Evolutionary conservation across 2,329 filamentous ascomycete species (phyloP).

Genomic region (Penicillium sp.): DNA sequence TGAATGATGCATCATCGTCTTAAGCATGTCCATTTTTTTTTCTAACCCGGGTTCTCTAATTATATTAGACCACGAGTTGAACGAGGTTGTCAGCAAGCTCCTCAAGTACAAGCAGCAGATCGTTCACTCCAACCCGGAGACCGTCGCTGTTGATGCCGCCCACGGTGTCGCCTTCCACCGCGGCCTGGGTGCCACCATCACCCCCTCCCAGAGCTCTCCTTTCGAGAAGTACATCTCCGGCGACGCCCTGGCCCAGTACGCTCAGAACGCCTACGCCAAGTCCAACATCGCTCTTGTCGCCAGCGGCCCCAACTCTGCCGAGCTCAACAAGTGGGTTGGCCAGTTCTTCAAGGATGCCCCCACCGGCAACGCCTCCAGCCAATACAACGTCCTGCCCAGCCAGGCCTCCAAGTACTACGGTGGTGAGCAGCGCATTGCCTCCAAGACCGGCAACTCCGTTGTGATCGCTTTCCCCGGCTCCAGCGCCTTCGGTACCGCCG

Average conservation of each 20-base stretch:
- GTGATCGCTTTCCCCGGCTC: conserved; percentile 93
- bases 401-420: conserved; percentile 83
- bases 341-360: conserved; percentile 84
- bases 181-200: conserved; percentile 79
- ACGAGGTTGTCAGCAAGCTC: conserved; percentile 79
- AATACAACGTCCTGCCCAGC: conserved; percentile 58
- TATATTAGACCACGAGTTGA: conserved; percentile 76
- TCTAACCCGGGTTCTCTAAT: conserved; percentile 15
- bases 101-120: conserved; percentile 77
- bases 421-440: conserved; percentile 87
- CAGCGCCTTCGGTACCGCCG: conserved; percentile 67
- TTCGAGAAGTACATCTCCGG: conserved; percentile 75
- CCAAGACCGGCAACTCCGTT: conserved; percentile 75
- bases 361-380: conserved; percentile 50
- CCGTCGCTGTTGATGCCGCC: conserved; percentile 80
- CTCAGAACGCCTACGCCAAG: conserved; percentile 80
- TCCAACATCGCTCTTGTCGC: conserved; percentile 88
- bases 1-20: background rate
- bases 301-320: conserved; percentile 76
- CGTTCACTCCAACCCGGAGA: conserved; percentile 62
- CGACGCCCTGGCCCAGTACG: conserved; percentile 72
- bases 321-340: conserved; percentile 84
- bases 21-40: conserved; percentile 4
- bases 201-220: conserved; percentile 71
- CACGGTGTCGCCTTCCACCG: conserved; percentile 89